A percentile compares a stretch with the other conserved stretches of the same genome.
Evolutionary conservation across 2,329 filamentous ascomycete species (phyloP).

Genomic region (Colletotrichum chrysophilum): DNA sequence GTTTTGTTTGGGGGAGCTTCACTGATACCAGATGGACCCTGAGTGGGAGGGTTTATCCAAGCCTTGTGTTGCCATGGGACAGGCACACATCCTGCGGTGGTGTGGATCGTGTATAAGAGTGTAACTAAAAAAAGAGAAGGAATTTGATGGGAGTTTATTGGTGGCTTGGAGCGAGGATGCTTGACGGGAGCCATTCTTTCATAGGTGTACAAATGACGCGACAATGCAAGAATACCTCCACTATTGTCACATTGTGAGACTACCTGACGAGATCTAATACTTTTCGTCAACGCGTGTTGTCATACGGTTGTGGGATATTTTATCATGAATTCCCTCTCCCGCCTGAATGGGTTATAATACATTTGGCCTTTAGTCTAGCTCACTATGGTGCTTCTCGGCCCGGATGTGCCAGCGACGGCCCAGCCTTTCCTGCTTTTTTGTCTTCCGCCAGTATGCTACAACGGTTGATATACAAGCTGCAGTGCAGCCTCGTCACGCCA

Average conservation of each 20-base stretch:
- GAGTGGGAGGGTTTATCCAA: background rate
- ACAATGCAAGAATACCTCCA: constrained; percentile 22
- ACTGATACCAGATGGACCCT: background rate
- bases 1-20: background rate
- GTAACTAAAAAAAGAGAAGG: constrained; percentile 16
- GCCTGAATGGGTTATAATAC: background rate
- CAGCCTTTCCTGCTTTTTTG: background rate
- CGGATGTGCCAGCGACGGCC: background rate
- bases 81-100: background rate
- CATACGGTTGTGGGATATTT: background rate
- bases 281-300: background rate
- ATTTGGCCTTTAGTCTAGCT: background rate
- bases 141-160: background rate
- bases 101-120: constrained; percentile 17
- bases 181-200: constrained; percentile 17
- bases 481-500: background rate
- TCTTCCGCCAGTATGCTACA: constrained; percentile 1
- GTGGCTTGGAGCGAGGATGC: constrained; percentile 17
- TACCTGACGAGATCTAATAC: background rate
- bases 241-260: background rate
- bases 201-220: constrained; percentile 22
- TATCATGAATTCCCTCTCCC: background rate
- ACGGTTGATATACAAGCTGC: background rate
- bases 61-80: background rate
- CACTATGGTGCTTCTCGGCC: background rate